Conservation (phyloP, 2,329 filamentous ascomycete genomes). For the Phialophora tarda region DNA sequence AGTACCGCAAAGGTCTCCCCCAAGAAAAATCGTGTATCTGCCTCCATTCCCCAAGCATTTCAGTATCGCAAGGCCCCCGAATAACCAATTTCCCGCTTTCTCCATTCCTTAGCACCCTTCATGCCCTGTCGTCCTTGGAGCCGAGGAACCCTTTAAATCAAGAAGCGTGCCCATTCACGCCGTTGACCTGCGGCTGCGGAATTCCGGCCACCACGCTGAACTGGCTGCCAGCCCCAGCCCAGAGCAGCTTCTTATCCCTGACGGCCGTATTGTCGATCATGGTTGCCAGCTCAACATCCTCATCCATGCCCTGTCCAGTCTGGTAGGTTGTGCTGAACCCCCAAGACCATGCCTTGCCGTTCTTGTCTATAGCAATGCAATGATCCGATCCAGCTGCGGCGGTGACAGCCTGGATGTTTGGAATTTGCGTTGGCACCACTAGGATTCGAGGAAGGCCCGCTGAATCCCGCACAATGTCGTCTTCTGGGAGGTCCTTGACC, state of each 20-base stretch:
- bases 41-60: neutral
- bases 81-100: neutral
- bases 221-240: slow-evolving; percentile 86
- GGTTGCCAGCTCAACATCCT: slow-evolving; percentile 78
- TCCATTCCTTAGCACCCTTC: neutral
- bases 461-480: slow-evolving; percentile 66
- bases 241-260: slow-evolving; percentile 73
- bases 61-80: slow-evolving; percentile 4
- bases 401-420: slow-evolving; percentile 62
- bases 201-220: slow-evolving; percentile 57
- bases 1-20: neutral
- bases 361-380: slow-evolving; percentile 70
- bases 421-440: slow-evolving; percentile 66
- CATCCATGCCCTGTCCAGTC: slow-evolving; percentile 76
- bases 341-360: slow-evolving; percentile 77
- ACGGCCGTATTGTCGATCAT: slow-evolving; percentile 84
- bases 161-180: slow-evolving; percentile 38
- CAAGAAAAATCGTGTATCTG: slow-evolving; percentile 7
- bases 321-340: slow-evolving; percentile 82
- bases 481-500: slow-evolving; percentile 59
- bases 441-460: slow-evolving; percentile 72
- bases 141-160: neutral
- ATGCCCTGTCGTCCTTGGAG: neutral
- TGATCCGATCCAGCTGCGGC: slow-evolving; percentile 74
- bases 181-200: slow-evolving; percentile 33